Percentiles rank a stretch among this genome's conserved stretches.
These are phyloP conservation scores for Phytophthora melonis DNA, from an alignment of 352 stramenopile species.

Conservation along the genomic window DNA sequence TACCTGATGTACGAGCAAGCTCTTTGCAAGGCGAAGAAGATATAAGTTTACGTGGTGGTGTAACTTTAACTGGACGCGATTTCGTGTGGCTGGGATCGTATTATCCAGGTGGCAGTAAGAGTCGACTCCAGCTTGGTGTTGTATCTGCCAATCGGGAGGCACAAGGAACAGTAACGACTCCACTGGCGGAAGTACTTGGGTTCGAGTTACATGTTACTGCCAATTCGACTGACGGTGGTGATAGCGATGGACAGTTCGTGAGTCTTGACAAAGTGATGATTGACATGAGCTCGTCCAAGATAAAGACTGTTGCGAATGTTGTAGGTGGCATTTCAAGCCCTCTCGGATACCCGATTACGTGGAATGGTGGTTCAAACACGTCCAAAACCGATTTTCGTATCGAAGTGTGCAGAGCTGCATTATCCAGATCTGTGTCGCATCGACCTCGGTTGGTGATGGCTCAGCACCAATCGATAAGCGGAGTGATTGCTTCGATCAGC, in stretches of 20 bases:
- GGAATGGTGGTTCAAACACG: slow-evolving; percentile 10
- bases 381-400: slow-evolving; percentile 35
- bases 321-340: slow-evolving; percentile 18
- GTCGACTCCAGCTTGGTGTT: slow-evolving; percentile 30
- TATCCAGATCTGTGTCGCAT: slow-evolving; percentile 33
- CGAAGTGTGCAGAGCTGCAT: slow-evolving; percentile 35
- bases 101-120: slow-evolving; percentile 11
- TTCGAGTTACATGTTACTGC: slow-evolving; percentile 36
- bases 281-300: slow-evolving; percentile 16
- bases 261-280: slow-evolving; percentile 37
- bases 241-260: slow-evolving; percentile 25
- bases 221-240: slow-evolving; percentile 27
- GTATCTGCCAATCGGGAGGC: slow-evolving; percentile 20
- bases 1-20: slow-evolving; percentile 12
- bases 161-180: neutral
- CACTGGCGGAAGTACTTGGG: slow-evolving; percentile 33
- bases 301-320: slow-evolving; percentile 11
- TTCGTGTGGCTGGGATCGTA: slow-evolving; percentile 34
- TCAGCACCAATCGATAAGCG: slow-evolving; percentile 37
- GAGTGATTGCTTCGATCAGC: slow-evolving; percentile 42
- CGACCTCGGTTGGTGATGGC: slow-evolving; percentile 32
- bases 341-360: slow-evolving; percentile 38
- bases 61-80: slow-evolving; percentile 30
- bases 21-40: neutral
- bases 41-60: slow-evolving; percentile 9